Conservation (phyloP, 164 flowering plant genomes). For the Vitis amurensis region DNA sequence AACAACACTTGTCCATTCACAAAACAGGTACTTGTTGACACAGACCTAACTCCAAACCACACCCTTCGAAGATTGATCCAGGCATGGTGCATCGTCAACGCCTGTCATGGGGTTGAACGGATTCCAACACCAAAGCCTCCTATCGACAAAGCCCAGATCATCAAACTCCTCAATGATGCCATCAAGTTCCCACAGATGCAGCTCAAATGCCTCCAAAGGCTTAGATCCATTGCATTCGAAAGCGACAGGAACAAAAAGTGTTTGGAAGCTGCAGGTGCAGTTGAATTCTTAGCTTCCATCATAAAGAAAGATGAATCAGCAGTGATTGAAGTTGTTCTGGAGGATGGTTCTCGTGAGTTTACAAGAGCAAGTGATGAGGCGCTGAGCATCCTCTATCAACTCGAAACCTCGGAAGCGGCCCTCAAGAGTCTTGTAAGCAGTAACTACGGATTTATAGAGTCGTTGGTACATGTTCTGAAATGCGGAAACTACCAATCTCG, state of each 20-base stretch:
- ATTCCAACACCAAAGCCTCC: constrained; percentile 74
- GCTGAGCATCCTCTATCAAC: constrained; percentile 35
- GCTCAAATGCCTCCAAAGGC: constrained; percentile 36
- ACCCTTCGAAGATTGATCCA: constrained; percentile 81
- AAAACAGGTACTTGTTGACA: constrained; percentile 37
- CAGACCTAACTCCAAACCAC: constrained; percentile 70
- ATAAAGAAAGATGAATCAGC: constrained; percentile 17
- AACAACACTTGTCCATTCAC: constrained; percentile 67
- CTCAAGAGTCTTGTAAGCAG: constrained; percentile 28
- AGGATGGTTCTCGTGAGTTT: constrained; percentile 13
- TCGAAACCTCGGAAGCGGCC: constrained; percentile 38
- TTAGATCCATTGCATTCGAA: constrained; percentile 36
- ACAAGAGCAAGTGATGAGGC: constrained; percentile 47
- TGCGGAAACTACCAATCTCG: constrained; percentile 46
- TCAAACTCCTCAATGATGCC: constrained; percentile 40
- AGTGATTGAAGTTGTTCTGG: background rate
- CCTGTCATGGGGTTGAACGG: constrained; percentile 48
- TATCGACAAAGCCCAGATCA: constrained; percentile 36
- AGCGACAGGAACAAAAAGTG: constrained; percentile 40
- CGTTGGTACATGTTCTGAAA: constrained; percentile 36
- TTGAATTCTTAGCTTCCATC: constrained; percentile 46
- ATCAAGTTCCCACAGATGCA: constrained; percentile 22
- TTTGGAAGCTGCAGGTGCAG: constrained; percentile 50
- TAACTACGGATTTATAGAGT: constrained; percentile 32
- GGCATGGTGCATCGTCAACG: constrained; percentile 73